Conservation (phyloP, 108 stramenopile genomes). For the Skeletonema costatum region DNA sequence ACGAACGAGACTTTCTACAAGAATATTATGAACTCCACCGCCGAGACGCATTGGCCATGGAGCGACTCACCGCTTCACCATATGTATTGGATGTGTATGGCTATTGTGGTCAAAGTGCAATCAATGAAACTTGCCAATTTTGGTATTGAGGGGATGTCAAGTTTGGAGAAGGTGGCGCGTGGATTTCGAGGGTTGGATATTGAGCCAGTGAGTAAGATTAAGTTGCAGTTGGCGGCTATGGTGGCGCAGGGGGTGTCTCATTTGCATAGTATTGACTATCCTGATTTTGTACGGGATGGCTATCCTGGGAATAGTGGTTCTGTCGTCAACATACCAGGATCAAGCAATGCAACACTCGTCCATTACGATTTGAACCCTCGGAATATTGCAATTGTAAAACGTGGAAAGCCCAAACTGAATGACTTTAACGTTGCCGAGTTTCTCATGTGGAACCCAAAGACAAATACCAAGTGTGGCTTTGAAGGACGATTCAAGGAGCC, state of each 20-base stretch:
- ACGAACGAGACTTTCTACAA: slow-evolving; percentile 78
- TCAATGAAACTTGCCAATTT: slow-evolving; percentile 88
- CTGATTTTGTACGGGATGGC: slow-evolving; percentile 15
- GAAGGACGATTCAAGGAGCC: slow-evolving; percentile 63
- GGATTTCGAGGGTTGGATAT: slow-evolving; percentile 58
- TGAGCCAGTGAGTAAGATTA: slow-evolving; percentile 57
- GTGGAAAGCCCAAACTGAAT: slow-evolving; percentile 80
- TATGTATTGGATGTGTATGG: slow-evolving; percentile 85
- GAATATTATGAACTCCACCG: slow-evolving; percentile 87
- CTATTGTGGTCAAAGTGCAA: slow-evolving; percentile 84
- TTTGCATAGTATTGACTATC: slow-evolving; percentile 68
- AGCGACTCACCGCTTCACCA: slow-evolving; percentile 74
- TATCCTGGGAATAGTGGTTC: not conserved
- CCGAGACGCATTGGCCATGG: slow-evolving; percentile 88
- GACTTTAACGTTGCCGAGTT: slow-evolving; percentile 84
- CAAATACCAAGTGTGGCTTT: slow-evolving; percentile 59
- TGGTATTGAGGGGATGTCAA: slow-evolving; percentile 48
- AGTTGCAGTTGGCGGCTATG: slow-evolving; percentile 71
- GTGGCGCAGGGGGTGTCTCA: slow-evolving; percentile 76
- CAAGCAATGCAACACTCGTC: slow-evolving; percentile 62
- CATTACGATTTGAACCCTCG: slow-evolving; percentile 88
- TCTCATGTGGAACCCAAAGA: slow-evolving; percentile 45
- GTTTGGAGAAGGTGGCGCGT: slow-evolving; percentile 64
- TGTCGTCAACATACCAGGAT: not conserved
- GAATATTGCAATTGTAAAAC: slow-evolving; percentile 76